Base-by-base conservation (phyloP, 2,329 filamentous ascomycete genomes). In the Juglanconis oblonga region DNA sequence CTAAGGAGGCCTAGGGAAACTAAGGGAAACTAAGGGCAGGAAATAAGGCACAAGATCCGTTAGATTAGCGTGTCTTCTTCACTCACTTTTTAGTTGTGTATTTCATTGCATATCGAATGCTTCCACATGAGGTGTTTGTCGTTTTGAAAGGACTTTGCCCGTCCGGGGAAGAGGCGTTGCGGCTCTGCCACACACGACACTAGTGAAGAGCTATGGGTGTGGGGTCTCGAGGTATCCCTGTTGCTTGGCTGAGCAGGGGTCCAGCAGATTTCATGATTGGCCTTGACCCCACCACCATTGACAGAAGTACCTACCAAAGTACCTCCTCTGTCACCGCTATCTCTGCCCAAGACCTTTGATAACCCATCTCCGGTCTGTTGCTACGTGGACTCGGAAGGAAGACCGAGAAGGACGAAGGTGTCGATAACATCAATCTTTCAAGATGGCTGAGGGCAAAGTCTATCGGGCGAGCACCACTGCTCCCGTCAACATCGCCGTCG, bases 401-500 rank as follows among this genome's bases (percentile, higher is more conserved):
- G 31, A 35, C n/a, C 17, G 14, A 36, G 32, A 36, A 14, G 11
- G 8, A 6, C 49, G n/a, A 17, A 35, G 14, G n/a, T 47, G 9
- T 11, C 45, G 8, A 33, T 31, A 47, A 36, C 7, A 35, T 64
- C 8, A 31, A 38, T 51, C 17, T 33, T 35, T 49, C 45, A 57
- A 55, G 10, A 82, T 82, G 79, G 74, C 78, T 36, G 79, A 81
- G 67, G 76, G 69, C 56, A 81, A 79, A 59, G 84, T 98, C 70
- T 93, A 96, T 81, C 89, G 92, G 70, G 91, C 95, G 68, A 97
- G 91, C 81, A 97, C 95, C 62, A 98, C 93, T 65, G 95, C 95
- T 45, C 95, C 94, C 13, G 94, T 98, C 72, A 98, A 98, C 81
- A 98, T 98, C 73, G 94, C 94, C 66, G 93, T 98, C 60, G 95